These are phyloP conservation scores for Globisporangium cystogenes DNA, from an alignment of 352 stramenopile species.

Conservation along the genomic window DNA sequence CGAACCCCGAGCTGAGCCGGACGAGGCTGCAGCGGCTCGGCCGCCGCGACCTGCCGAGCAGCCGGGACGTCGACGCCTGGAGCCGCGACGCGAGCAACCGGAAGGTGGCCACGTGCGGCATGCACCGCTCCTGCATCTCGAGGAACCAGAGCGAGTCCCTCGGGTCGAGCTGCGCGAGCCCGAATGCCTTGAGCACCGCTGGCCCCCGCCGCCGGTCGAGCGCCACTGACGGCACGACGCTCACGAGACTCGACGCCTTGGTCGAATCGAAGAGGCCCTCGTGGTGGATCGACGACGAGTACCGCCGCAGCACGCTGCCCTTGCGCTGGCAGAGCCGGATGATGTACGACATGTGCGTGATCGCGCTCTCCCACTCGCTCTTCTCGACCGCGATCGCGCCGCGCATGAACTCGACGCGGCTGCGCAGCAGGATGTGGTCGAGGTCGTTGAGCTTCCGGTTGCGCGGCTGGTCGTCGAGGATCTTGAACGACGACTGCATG, in stretches of 20 bases:
- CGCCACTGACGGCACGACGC: constrained; percentile 10
- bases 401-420: constrained; percentile 71
- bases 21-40: not conserved
- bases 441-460: constrained; percentile 44
- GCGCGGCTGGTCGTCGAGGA: constrained; percentile 40
- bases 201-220: not conserved
- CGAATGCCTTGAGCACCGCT: not conserved
- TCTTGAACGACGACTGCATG: constrained; percentile 70
- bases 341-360: constrained; percentile 61
- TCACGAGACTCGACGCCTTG: constrained; percentile 21
- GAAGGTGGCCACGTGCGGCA: constrained; percentile 39
- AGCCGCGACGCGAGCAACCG: constrained; percentile 28
- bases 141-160: constrained; percentile 14
- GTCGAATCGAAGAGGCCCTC: constrained; percentile 22
- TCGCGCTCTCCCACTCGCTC: constrained; percentile 57
- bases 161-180: constrained; percentile 7
- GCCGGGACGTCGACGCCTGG: not conserved
- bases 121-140: constrained; percentile 25
- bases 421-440: constrained; percentile 51
- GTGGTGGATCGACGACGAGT: constrained; percentile 38
- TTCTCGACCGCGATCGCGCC: constrained; percentile 65
- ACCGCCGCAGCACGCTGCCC: constrained; percentile 42
- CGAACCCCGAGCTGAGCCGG: constrained; percentile 8
- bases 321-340: constrained; percentile 61
- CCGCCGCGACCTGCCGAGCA: not conserved